A percentile compares a stretch with the other conserved stretches of the same genome.
phyloP scores from a whole-genome alignment of 148 eudicot species.

The Pouteria glomerata region DNA sequence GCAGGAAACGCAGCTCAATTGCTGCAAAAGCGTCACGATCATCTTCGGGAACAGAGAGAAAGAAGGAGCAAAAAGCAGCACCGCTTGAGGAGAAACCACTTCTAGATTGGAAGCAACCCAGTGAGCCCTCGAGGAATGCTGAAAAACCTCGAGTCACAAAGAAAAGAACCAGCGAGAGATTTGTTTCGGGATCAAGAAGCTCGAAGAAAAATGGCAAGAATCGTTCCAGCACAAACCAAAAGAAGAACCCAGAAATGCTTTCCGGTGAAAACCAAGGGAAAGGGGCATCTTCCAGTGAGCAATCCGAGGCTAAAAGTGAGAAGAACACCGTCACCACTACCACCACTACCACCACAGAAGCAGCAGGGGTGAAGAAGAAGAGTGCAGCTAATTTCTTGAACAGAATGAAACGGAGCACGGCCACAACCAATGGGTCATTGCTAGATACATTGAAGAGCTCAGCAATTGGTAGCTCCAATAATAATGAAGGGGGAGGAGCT shows the following conservation, averaged over 20 bases:
- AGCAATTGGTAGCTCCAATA: conserved; percentile 7
- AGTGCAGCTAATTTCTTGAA: conserved; percentile 29
- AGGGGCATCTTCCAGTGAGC: conserved; percentile 20
- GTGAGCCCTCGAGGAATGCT: conserved; percentile 1
- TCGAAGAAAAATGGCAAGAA: conserved; percentile 31
- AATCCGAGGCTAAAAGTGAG: conserved; percentile 18
- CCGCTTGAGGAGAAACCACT: conserved; percentile 24
- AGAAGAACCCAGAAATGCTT: conserved; percentile 10
- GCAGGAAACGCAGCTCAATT: conserved; percentile 57
- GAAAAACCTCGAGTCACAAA: conserved; percentile 34
- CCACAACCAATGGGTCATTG: conserved; percentile 25
- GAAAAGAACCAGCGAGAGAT: conserved; percentile 43
- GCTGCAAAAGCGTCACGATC: conserved; percentile 36
- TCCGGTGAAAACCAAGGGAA: conserved; percentile 13
- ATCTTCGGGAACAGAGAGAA: conserved; percentile 28
- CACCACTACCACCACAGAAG: too few species aligned
- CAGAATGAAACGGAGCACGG: conserved; percentile 24
- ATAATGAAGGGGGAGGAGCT: conserved; percentile 12
- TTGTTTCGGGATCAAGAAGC: conserved; percentile 22
- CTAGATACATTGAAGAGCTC: conserved; percentile 31
- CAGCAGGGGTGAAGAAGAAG: conserved; percentile 23
- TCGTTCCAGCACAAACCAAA: conserved; percentile 2
- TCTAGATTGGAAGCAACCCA: conserved; percentile 20
- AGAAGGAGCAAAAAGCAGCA: conserved; percentile 18
- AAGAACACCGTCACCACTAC: conserved; percentile 21